Base-by-base conservation (phyloP, 1,284 basidiomycete species). In the Marasmius sp. region DNA sequence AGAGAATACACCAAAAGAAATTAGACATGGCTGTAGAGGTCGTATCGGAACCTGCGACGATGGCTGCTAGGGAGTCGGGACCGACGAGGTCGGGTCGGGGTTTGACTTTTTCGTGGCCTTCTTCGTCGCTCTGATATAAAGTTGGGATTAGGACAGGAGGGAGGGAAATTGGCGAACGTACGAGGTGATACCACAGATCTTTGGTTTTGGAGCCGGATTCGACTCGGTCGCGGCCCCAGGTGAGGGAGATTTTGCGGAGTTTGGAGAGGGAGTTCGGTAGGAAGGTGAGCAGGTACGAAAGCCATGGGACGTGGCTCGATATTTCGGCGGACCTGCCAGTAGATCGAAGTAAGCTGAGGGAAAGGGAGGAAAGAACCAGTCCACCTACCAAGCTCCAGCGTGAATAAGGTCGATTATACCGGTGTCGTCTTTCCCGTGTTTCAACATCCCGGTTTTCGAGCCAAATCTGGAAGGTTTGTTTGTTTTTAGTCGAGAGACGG, bases 141-240 rank as follows among this genome's bases (percentile, higher is more conserved):
- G 27, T 27, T 27, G 27, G 27, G 27, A 5, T 27, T 27, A 2
- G 2, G 27, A 27, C 2, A 2, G 27, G 5, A 27, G 27, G 14
- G 22, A 45, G 47, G 37, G 52, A 11, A 12, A 3, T 12, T 33
- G 37, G 33, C 34, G 22, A 2, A 47, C 64, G 6, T 61, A 81
- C 81, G n/a, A 82, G 64, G 65, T 82, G 74, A 65, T 80, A 75
- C 67, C 79, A 82, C 7, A 82, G 68, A 64, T 82, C 81, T 61
- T 78, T 80, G 16, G 70, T 65, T 8, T 64, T 52, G 11, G 74
- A 74, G 1, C 74, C 72, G 33, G 65, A 59, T 52, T 70, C 64
- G 51, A 71, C 70, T 33, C 77, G 68, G 10, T 66, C 60, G 12
- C 71, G 63, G 4, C 70, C 72, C 33, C 76, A 71, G 68, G 57